Evolutionary conservation across 768 basidiomycete species (phyloP), one percentile per base, ranked within the genome.

Genomic region (Leucocoprinus leucothites): DNA sequence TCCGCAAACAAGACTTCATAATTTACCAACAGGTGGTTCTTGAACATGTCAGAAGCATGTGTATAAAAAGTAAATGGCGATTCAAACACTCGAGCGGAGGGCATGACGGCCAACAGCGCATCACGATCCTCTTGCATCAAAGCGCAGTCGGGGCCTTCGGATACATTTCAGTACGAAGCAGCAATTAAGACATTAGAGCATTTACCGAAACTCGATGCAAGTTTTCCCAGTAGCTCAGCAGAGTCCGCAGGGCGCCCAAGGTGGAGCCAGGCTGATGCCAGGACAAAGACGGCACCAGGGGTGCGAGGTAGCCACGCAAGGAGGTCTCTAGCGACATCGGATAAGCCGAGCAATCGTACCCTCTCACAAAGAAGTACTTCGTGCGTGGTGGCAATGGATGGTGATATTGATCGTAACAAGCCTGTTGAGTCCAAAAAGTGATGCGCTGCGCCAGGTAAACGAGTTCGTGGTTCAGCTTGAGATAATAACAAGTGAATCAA

Each of bases 281-380:
- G 78, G 36, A 95, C 81, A 67, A 91, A 96, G 26, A 79, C 78
- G 47, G 84, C 83, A 3, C 82, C 89, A 24, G 93, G 83, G 14
- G 88, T 87, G 45, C 86, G 74, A 9, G 94, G 93, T 24, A 94
- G 78, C 83, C 89, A 89, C 21, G 82, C 82, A 44, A 91, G 70
- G 53, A 90, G 73, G 57, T 88, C 86, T 48, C 79, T 70, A 1
- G 89, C 77, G 34, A 81, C 74, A 56, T 81, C 76, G 55, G 77
- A 73, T 62, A 87, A 86, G 14, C 85, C 87, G 50, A 89, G 71
- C 1, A 72, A 66, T 35, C 89, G 77, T 43, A 96, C 76, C 25
- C 75, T 72, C 58, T 92, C 84, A 63, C 87, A 90, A 62, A 94
- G 85, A 42, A 79, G 62, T 26, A 87, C 81, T 67, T 96, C 94